Conservation (phyloP, 176 grass and related monocot genomes). For the Bothriochloa decipiens region DNA sequence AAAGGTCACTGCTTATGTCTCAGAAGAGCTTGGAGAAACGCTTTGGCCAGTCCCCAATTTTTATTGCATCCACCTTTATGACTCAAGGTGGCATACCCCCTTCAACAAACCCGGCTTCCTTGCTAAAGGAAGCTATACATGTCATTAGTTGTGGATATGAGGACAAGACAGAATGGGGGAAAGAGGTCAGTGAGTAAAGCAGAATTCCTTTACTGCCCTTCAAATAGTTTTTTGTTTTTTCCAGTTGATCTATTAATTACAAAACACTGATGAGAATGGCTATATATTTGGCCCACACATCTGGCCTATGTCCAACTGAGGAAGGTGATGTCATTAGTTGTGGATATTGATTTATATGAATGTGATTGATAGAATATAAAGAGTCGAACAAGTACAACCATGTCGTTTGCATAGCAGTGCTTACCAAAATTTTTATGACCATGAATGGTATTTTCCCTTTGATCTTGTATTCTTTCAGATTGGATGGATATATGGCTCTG, state of each 20-base stretch:
- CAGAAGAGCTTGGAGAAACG: slow-evolving; percentile 82
- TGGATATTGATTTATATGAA: background rate
- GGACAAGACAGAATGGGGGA: slow-evolving; percentile 95
- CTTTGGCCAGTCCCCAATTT: slow-evolving; percentile 87
- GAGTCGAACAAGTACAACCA: background rate
- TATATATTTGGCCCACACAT: background rate
- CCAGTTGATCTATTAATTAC: background rate
- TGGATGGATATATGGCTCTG: slow-evolving; percentile 93
- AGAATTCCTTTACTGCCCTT: slow-evolving; percentile 1
- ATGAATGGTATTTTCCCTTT: background rate
- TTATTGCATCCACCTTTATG: slow-evolving; percentile 91
- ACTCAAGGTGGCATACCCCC: slow-evolving; percentile 63
- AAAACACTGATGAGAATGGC: background rate
- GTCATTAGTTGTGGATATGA: slow-evolving; percentile 92
- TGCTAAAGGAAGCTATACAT: slow-evolving; percentile 89
- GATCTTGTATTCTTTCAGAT: slow-evolving; percentile 58
- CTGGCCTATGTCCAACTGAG: background rate
- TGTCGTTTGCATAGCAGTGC: background rate
- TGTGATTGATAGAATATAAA: background rate
- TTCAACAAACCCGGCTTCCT: slow-evolving; percentile 72
- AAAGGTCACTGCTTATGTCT: slow-evolving; percentile 75
- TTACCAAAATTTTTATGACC: background rate
- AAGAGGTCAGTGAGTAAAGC: slow-evolving; percentile 65
- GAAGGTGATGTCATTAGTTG: background rate
- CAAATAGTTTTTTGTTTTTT: slow-evolving; percentile 27